phyloP scores from a whole-genome alignment of 2,329 filamentous ascomycete genomes.

The Talaromyces sp. region DNA sequence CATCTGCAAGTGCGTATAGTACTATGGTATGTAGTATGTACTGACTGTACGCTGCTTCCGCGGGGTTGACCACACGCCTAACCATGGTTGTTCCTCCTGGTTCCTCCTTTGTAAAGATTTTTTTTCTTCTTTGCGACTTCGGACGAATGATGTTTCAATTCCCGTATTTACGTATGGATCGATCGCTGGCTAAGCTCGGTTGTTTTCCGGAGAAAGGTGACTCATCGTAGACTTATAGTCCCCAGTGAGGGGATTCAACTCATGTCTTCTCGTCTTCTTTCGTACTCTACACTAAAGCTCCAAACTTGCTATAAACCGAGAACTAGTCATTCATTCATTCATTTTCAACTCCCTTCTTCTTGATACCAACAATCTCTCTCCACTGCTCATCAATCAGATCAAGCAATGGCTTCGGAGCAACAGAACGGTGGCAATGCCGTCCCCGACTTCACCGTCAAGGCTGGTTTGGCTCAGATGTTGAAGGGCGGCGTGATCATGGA shows the following conservation, averaged over 20 bases:
- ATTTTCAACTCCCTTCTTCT: neutral
- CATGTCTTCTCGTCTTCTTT: neutral
- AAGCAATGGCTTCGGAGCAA: constrained; percentile 33
- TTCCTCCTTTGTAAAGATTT: neutral
- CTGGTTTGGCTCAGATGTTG: constrained; percentile 93
- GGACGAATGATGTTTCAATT: neutral
- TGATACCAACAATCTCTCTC: neutral
- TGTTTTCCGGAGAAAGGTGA: neutral
- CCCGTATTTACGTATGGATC: neutral
- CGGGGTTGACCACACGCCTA: neutral
- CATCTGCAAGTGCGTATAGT: neutral
- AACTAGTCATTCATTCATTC: neutral
- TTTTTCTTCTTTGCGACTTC: neutral
- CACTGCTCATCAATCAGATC: neutral
- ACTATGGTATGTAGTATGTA: no score
- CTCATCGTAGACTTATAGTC: constrained; percentile 1
- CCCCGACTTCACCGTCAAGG: constrained; percentile 78
- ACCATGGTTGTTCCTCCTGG: neutral
- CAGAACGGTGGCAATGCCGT: constrained; percentile 30
- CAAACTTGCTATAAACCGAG: no score
- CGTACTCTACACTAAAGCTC: neutral
- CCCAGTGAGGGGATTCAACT: neutral
- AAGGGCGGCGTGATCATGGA: constrained; percentile 99
- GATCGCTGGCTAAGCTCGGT: neutral
- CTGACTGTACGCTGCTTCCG: neutral